Percentiles rank a stretch among this genome's conserved stretches.
Evolutionary conservation across 192 early-diverging fungal genomes (phyloP).

Genomic region (Backusella mclennaniae): DNA sequence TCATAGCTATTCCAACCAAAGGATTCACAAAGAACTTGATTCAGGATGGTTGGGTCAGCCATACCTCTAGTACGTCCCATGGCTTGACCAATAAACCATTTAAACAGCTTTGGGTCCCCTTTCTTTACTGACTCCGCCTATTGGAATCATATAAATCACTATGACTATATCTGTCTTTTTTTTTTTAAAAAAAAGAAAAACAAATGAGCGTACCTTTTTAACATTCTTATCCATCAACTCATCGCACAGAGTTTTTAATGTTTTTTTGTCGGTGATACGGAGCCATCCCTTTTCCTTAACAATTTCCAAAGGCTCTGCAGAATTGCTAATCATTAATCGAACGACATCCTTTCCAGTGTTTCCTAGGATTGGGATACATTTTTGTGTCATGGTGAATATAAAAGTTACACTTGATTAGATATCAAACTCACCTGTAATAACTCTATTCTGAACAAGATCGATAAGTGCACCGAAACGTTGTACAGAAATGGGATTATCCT

Average conservation of each 20-base stretch:
- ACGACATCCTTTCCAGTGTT: constrained; percentile 71
- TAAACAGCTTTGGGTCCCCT: constrained; percentile 66
- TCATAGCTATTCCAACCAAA: constrained; percentile 25
- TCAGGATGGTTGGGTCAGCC: constrained; percentile 71
- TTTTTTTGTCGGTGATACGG: constrained; percentile 43
- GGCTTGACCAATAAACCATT: constrained; percentile 82
- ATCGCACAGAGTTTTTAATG: constrained; percentile 47
- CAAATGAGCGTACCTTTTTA: constrained; percentile 35
- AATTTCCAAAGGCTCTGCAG: constrained; percentile 49
- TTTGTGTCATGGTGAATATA: not conserved
- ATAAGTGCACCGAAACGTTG: constrained; percentile 60
- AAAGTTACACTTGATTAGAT: no score
- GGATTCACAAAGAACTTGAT: constrained; percentile 50
- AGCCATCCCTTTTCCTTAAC: constrained; percentile 62
- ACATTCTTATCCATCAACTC: constrained; percentile 38
- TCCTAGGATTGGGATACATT: constrained; percentile 8
- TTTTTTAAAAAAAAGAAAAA: not conserved
- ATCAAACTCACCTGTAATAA: constrained; percentile 52
- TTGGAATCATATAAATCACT: not conserved
- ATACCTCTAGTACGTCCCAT: constrained; percentile 79
- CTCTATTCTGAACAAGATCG: constrained; percentile 53
- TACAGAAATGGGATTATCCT: constrained; percentile 49
- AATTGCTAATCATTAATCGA: constrained; percentile 65
- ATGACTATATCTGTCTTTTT: not conserved
- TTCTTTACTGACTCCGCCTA: constrained; percentile 59